Conservation (phyloP, 192 early-diverging fungal genomes). For the Phlyctochytrium planicorne region DNA sequence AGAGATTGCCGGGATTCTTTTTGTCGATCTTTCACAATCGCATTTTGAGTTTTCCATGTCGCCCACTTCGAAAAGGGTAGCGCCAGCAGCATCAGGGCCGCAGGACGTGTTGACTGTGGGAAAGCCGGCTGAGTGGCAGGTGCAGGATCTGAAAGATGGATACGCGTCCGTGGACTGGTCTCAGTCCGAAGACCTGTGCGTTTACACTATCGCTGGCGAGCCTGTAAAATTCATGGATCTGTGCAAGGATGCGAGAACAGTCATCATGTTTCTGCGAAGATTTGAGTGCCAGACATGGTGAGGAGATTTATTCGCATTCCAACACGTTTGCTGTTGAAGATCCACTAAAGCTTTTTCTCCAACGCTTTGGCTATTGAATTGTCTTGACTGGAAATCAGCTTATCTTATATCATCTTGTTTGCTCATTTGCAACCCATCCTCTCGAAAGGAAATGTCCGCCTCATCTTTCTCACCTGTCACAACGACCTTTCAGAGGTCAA, state of each 20-base stretch:
- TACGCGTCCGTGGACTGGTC: background rate
- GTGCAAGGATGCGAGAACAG: background rate
- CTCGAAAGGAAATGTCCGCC: background rate
- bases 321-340: no score
- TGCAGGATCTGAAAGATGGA: background rate
- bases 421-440: conserved; percentile 3
- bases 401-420: conserved; percentile 6
- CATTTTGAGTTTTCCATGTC: background rate
- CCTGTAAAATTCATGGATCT: background rate
- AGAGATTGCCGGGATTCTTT: background rate
- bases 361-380: no score
- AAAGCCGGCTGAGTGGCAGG: no score
- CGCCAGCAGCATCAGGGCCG: background rate
- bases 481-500: background rate
- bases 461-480: conserved; percentile 5
- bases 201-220: background rate
- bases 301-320: background rate
- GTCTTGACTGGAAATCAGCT: background rate
- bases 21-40: no score
- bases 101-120: no score
- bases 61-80: background rate
- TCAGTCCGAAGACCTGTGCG: background rate
- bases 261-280: background rate
- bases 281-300: conserved; percentile 6
- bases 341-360: no score